Base-by-base conservation (phyloP, 2,329 filamentous ascomycete species). In the Colletotrichum chlorophyti region DNA sequence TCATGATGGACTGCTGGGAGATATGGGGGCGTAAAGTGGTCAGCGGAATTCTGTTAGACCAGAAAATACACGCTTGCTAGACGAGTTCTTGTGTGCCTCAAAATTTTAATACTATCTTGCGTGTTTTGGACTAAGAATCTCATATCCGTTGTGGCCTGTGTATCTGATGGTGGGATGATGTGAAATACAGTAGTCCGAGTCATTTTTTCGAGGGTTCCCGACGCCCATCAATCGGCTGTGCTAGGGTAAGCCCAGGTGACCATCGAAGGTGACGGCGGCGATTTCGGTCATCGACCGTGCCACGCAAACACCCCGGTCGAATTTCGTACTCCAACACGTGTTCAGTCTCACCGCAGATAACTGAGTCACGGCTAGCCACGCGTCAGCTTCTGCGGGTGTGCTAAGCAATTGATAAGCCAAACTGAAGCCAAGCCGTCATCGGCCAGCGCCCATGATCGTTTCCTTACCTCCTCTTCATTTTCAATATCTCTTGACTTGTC, bases 281-380 rank as follows among this genome's bases (percentile, higher is more conserved):
- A 15, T 19, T 27, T 34, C 48, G 40, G 48, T 34, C 24, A 27
- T 49, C 54, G 54, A 34, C 12, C 12, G n/a, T 9, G 38, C 42
- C 26, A 19, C 38, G 35, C 32, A 31, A 23, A 29, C n/a, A n/a
- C 34, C 49, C 49, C 41, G 41, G 49, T 53, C 54, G 41, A 17
- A 29, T 17, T 17, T 37, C 42, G 26, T 21, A 53, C 35, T 58
- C 41, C 41, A 53, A 58, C 54, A 58, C n/a, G n/a, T 35, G 10
- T 54, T 12, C 26, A 54, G 50, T 58, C 49, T 58, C 54, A 54
- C 42, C 34, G 37, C 55, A 51, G 49, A 59, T 55, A 50, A 59
- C 50, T 54, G 12, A 40, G 19, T 38, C 50, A 24, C 24, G 42
- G 32, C 37, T 21, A 23, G 55, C 37, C 55, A 14, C 51, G 43